phyloP scores from a whole-genome alignment of 768 basidiomycete species.

The Russula sp. region DNA sequence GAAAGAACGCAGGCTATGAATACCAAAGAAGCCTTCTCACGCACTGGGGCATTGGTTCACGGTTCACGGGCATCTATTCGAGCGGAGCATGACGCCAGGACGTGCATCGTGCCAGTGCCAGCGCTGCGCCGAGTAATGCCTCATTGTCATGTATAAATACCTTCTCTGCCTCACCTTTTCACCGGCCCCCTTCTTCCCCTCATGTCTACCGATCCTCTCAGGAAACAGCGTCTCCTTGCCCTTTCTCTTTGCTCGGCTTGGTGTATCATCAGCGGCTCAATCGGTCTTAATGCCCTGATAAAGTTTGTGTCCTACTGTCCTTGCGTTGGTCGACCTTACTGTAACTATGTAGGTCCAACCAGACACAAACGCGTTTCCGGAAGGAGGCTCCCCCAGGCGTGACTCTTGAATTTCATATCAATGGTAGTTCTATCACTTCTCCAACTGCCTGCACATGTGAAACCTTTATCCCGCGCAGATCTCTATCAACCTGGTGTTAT shows the following conservation, averaged over 20 bases:
- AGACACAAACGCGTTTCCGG: constrained; percentile 3
- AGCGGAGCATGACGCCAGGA: background rate
- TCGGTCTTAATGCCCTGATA: constrained; percentile 31
- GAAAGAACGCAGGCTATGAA: background rate
- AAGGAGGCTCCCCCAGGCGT: constrained; percentile 12
- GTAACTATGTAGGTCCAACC: constrained; percentile 11
- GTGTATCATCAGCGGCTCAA: constrained; percentile 26
- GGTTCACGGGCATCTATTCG: background rate
- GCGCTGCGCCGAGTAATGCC: background rate
- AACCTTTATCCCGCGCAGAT: constrained; percentile 19
- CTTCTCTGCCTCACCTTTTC: background rate
- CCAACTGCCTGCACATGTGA: constrained; percentile 12
- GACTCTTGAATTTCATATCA: constrained; percentile 15
- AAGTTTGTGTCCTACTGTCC: constrained; percentile 20
- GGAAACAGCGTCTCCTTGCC: constrained; percentile 24
- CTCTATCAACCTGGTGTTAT: constrained; percentile 21
- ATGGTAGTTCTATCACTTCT: constrained; percentile 17
- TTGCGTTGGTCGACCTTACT: background rate
- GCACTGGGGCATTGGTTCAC: background rate
- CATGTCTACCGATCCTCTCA: constrained; percentile 12
- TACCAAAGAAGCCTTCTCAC: constrained; percentile 1
- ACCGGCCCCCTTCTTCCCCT: background rate
- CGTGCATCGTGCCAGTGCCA: background rate
- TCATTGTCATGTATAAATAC: constrained; percentile 1
- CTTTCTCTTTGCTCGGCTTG: constrained; percentile 28